Percentiles rank a stretch among this genome's conserved stretches.
These are phyloP conservation scores for Strigomonas galati DNA, from an alignment of 208 protist species.

Conservation along the genomic window DNA sequence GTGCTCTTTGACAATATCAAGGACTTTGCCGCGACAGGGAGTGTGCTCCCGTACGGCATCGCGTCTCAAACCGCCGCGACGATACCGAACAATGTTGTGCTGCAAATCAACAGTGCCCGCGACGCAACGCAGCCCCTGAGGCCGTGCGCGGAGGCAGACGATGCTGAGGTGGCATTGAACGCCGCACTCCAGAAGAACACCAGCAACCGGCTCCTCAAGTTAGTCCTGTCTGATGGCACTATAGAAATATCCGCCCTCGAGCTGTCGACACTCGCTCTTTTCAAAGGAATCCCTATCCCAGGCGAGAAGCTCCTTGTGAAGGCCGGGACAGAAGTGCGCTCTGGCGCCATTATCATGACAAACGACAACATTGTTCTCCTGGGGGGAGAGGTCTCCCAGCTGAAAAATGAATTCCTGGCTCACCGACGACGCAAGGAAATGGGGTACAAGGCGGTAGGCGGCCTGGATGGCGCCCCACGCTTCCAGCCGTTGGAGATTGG, in stretches of 20 bases:
- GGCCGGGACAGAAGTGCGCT: conserved; percentile 57
- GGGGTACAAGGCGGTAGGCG: conserved; percentile 46
- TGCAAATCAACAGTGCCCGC: conserved; percentile 70
- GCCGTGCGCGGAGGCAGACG: conserved; percentile 53
- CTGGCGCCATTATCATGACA: conserved; percentile 71
- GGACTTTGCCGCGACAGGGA: conserved; percentile 16
- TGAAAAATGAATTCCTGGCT: conserved; percentile 67
- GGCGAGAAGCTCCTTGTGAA: conserved; percentile 74
- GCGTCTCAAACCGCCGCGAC: conserved; percentile 35
- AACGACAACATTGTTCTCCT: conserved; percentile 52
- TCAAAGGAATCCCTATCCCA: conserved; percentile 62
- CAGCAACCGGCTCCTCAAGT: conserved; percentile 52
- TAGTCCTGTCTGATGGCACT: conserved; percentile 70
- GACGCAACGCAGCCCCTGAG: conserved; percentile 80
- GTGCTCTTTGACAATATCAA: conserved; percentile 58
- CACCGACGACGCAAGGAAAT: conserved; percentile 41
- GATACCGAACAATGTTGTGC: conserved; percentile 44
- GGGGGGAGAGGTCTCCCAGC: conserved; percentile 65
- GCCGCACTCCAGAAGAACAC: conserved; percentile 47
- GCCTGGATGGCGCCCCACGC: conserved; percentile 56
- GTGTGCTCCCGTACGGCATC: conserved; percentile 53
- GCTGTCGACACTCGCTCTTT: conserved; percentile 56
- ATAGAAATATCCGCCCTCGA: conserved; percentile 67
- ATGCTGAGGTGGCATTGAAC: conserved; percentile 47
- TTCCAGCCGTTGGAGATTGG: conserved; percentile 67